phyloP scores from a whole-genome alignment of 768 basidiomycete genomes.

The Austroboletus eburneus region DNA sequence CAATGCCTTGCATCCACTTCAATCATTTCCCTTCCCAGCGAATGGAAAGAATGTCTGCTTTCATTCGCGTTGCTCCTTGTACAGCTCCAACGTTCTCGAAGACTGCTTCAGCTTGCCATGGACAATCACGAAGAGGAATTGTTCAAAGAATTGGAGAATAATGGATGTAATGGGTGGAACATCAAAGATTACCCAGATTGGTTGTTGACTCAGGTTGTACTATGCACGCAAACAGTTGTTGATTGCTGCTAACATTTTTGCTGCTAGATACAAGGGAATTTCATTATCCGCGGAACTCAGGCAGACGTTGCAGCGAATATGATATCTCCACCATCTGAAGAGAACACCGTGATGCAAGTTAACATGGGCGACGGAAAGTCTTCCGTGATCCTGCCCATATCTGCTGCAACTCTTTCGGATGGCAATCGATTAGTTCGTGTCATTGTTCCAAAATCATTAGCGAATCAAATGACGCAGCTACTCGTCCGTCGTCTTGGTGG shows the following conservation, averaged over 20 bases:
- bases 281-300: neutral
- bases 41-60: slow-evolving; percentile 19
- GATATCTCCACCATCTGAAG: slow-evolving; percentile 33
- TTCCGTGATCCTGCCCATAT: slow-evolving; percentile 42
- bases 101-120: neutral
- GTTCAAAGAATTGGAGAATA: neutral
- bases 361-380: slow-evolving; percentile 27
- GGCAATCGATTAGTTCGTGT: slow-evolving; percentile 40
- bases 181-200: neutral
- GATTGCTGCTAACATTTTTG: neutral
- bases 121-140: neutral
- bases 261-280: neutral
- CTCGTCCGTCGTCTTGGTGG: slow-evolving; percentile 27
- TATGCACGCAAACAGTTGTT: neutral
- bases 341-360: slow-evolving; percentile 41
- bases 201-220: neutral
- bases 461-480: slow-evolving; percentile 42
- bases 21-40: slow-evolving; percentile 1
- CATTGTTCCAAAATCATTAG: slow-evolving; percentile 42
- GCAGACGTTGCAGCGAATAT: slow-evolving; percentile 20
- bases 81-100: neutral
- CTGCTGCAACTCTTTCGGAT: slow-evolving; percentile 38
- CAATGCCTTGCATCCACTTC: slow-evolving; percentile 6
- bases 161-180: neutral
- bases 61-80: neutral